Base-by-base conservation (phyloP, 306 rosid genomes). In the Cyclanthera cordifolia region DNA sequence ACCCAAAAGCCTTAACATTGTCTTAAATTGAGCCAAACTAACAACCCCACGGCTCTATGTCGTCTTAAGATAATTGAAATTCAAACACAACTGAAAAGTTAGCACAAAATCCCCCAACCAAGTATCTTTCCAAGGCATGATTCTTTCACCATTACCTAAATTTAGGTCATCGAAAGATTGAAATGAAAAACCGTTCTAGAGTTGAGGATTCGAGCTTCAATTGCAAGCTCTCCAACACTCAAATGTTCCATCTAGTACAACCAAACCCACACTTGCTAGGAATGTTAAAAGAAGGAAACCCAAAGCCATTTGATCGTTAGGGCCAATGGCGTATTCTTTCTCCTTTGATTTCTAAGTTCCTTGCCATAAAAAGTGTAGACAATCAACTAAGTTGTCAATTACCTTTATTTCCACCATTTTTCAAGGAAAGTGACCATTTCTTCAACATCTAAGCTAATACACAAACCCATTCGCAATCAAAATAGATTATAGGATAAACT, bases 191-290 rank as follows among this genome's bases (percentile, higher is more conserved):
- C 23, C 3, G 24, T 58, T 30, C 46, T 30, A 58, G 24, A 58
- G 66, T 60, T 11, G 8, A 17, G 37, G 27, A 37, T 17, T 49
- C 46, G 49, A 60, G 27, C 67, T 60, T 60, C 27, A 37, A 60
- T 10, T 34, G 25, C 67, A 60, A 60, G 48, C n/a, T 20, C 49
- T 60, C 67, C 49, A 60, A 4, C 48, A 37, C 49, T 39, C 27
- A 37, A 60, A 60, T 60, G 67, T 49, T 60, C 24, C 16, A 58
- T 58, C 46, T 58, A 30, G 17, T 28, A 30, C 45, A 58, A 58
- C 9, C 24, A 32, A 27, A 28, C 46, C 65, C 65, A 16, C 7
- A 58, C 45, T 58, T n/a, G 16, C 23, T 3, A 30, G 63, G 20
- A 56, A 8, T 51, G 25, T 49, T 49, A 1, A 19, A 8, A 19